Evolutionary conservation across 371 early-diverging fungal species (phyloP).

Genomic region (Cokeromyces recurvatus): DNA sequence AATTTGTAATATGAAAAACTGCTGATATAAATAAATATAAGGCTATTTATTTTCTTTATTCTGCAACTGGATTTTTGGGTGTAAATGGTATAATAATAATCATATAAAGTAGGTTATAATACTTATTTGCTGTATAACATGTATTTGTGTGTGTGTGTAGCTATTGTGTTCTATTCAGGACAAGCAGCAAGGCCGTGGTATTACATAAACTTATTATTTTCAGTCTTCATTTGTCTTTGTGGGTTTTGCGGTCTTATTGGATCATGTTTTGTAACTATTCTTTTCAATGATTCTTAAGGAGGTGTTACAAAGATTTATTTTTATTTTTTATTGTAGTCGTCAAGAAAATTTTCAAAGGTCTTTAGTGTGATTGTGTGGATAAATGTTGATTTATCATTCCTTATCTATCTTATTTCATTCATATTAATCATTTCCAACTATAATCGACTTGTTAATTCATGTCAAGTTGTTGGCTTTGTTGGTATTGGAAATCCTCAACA

Average conservation of each 20-base stretch:
- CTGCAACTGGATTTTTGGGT: constrained; percentile 23
- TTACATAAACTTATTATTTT: constrained; percentile 18
- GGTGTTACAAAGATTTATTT: too few species aligned
- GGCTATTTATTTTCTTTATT: constrained; percentile 22
- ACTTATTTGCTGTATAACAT: neutral
- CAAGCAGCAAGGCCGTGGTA: constrained; percentile 20
- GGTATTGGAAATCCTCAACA: constrained; percentile 15
- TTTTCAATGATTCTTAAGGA: constrained; percentile 1
- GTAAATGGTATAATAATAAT: constrained; percentile 31
- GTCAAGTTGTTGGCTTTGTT: constrained; percentile 21
- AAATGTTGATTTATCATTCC: constrained; percentile 11
- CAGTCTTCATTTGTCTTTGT: constrained; percentile 18
- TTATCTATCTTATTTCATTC: constrained; percentile 15
- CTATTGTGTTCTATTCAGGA: constrained; percentile 21
- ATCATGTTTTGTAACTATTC: constrained; percentile 13
- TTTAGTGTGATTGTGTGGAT: constrained; percentile 25
- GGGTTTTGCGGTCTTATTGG: constrained; percentile 24
- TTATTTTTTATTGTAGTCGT: too few species aligned
- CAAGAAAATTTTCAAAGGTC: constrained; percentile 20
- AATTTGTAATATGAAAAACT: too few species aligned
- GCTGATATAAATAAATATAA: neutral
- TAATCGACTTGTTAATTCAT: constrained; percentile 14
- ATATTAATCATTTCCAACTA: constrained; percentile 12
- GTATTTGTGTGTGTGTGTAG: neutral
- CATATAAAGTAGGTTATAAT: too few species aligned